Base-by-base conservation (phyloP, 441 rosid species). In the Bocquillonia castaneifolia region DNA sequence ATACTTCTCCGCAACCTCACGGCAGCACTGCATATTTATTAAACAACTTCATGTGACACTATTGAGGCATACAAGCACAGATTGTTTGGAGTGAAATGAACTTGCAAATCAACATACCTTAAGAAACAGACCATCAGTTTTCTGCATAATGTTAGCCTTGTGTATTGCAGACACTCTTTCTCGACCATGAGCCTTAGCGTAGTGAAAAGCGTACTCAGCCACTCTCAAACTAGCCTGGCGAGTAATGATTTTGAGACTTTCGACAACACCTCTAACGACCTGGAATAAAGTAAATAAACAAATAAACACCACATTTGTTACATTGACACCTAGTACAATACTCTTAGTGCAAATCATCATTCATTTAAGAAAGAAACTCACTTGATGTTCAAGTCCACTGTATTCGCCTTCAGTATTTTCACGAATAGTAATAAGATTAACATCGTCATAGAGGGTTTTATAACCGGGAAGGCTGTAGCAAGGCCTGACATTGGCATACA, bases 351-450 rank as follows among this genome's bases (percentile, higher is more conserved):
- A 37, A 23, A 47, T 58, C 45, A 3, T 20, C 70, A 51, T 1
- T 23, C 34, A 29, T 39, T n/a, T 13, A 31, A 18, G n/a, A 42
- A 76, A 61, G 39, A 63, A 67, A 66, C 86, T 77, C 78, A 94
- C 99, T 85, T 92, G 98, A 72, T 94, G 99, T 64, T 94, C 99
- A 39, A 92, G 98, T 51, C 98, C 99, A 81, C 99, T 92, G 82
- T 92, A 92, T 80, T 94, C 99, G 69, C 99, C 99, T 86, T 94
- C 99, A 0, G 98, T 94, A 80, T 94, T 94, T 67, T 94, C 99
- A 72, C 99, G 94, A 52, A 94, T 94, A 42, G 99, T 94, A 60
- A 94, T 59, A 62, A 94, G 98, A 79, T 94, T 72, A 25, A 94
- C 99, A 68, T 90, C 74, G 71, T 94, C 99, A 69, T 94, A 92